Evolutionary conservation across 1,284 basidiomycete species (phyloP).

Genomic region (Cutaneotrichosporon sp.): DNA sequence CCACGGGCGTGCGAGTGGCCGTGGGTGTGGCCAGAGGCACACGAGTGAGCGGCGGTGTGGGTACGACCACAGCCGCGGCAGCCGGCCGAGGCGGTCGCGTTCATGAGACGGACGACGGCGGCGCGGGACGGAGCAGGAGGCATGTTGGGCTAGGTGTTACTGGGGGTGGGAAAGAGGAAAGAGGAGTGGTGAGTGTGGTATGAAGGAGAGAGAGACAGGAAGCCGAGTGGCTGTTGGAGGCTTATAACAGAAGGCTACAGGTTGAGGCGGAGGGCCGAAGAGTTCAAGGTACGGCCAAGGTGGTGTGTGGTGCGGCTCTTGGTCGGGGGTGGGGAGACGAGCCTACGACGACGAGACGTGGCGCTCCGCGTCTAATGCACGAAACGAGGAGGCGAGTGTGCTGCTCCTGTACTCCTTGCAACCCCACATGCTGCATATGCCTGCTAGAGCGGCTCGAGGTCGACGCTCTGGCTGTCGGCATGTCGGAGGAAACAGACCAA

Average conservation of each 20-base stretch:
- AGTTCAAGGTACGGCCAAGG: too few relatives aligned
- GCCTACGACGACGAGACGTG: background rate
- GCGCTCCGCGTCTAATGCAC: background rate
- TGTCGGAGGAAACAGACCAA: background rate
- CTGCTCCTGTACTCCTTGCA: too few relatives aligned
- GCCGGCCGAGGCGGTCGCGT: constrained; percentile 36
- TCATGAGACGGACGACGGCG: constrained; percentile 36
- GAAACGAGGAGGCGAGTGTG: too few relatives aligned
- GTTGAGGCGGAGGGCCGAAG: too few relatives aligned
- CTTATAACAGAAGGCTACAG: background rate
- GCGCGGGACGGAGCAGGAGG: constrained; percentile 32
- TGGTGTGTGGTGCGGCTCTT: too few relatives aligned
- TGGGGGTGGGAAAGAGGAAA: background rate
- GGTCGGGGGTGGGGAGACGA: too few relatives aligned
- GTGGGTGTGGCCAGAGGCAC: constrained; percentile 11
- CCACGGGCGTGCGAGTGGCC: constrained; percentile 28
- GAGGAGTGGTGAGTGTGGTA: background rate
- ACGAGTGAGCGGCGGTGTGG: constrained; percentile 23
- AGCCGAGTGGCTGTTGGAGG: background rate
- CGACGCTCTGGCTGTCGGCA: too few relatives aligned
- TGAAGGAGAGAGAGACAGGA: background rate
- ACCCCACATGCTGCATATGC: too few relatives aligned
- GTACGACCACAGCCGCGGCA: constrained; percentile 43
- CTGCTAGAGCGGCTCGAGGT: too few relatives aligned
- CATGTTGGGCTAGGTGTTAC: constrained; percentile 21